A percentile compares a stretch with the other conserved stretches of the same genome.
Conservation (phyloP, 2,329 filamentous ascomycete species). For the Epichloe aotearoae region DNA sequence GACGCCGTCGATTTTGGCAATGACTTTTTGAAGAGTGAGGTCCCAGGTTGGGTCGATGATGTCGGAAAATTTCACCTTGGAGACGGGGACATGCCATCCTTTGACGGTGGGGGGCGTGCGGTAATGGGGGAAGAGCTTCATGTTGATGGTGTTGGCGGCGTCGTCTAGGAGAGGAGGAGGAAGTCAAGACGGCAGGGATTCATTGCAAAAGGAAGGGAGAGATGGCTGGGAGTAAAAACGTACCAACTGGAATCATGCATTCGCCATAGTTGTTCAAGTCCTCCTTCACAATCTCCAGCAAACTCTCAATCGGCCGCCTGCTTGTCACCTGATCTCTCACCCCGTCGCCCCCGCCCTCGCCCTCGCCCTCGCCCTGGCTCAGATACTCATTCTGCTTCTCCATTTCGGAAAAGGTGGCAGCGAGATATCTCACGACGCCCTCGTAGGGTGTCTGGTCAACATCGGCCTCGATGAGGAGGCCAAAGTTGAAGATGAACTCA, state of each 20-base stretch:
- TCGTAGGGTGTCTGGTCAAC: conserved; percentile 67
- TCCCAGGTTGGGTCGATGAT: conserved; percentile 60
- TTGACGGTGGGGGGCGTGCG: conserved; percentile 68
- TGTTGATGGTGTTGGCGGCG: conserved; percentile 83
- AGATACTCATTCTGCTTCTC: conserved; percentile 86
- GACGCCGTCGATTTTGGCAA: conserved; percentile 80
- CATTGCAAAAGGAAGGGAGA: not conserved
- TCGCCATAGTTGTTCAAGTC: conserved; percentile 95
- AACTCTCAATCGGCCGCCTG: conserved; percentile 62
- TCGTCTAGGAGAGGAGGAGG: conserved; percentile 48
- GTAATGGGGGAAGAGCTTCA: conserved; percentile 86
- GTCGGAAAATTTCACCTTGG: conserved; percentile 50
- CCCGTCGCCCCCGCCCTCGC: conserved; percentile 14
- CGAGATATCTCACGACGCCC: conserved; percentile 73
- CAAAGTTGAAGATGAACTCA: conserved; percentile 98
- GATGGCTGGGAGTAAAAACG: conserved; percentile 15
- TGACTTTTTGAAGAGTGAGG: conserved; percentile 64
- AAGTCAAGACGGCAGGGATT: not conserved
- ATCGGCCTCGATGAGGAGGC: conserved; percentile 57
- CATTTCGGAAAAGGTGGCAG: conserved; percentile 72
- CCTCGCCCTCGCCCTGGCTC: conserved; percentile 45
- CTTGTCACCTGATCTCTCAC: conserved; percentile 20
- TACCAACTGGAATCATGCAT: conserved; percentile 94
- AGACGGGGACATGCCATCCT: conserved; percentile 82
- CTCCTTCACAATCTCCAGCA: conserved; percentile 70